Conservation (phyloP, 129 eudicot genomes). For the Apium graveolens region DNA sequence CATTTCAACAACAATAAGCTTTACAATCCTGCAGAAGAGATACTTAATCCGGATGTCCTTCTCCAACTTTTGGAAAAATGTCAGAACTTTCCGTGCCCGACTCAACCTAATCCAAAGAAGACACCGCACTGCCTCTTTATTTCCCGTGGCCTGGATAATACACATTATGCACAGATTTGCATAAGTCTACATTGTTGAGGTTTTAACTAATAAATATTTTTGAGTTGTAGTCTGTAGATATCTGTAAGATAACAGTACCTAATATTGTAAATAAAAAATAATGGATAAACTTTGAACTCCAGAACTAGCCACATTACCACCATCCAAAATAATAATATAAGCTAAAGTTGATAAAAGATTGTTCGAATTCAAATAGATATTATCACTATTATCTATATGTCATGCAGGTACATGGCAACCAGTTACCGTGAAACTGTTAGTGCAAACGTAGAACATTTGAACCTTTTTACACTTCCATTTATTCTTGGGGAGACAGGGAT, state of each 20-base stretch:
- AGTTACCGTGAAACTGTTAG: neutral
- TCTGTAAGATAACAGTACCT: neutral
- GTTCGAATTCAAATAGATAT: neutral
- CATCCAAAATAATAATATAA: neutral
- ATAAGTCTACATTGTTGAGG: neutral
- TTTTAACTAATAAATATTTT: neutral
- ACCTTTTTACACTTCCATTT: neutral
- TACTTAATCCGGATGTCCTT: slow-evolving; percentile 87
- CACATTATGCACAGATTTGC: neutral
- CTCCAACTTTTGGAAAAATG: slow-evolving; percentile 61
- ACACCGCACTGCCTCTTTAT: slow-evolving; percentile 79
- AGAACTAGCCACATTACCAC: neutral
- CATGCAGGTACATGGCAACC: neutral
- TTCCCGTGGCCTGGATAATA: slow-evolving; percentile 56
- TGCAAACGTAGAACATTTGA: neutral
- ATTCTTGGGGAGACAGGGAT: neutral
- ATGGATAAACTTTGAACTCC: neutral
- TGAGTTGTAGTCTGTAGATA: neutral
- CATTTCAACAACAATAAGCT: slow-evolving; percentile 75
- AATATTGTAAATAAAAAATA: neutral
- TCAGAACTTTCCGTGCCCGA: slow-evolving; percentile 60
- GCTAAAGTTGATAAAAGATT: neutral
- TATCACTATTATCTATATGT: neutral
- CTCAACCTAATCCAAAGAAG: slow-evolving; percentile 69
- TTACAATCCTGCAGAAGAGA: slow-evolving; percentile 75